A percentile compares a stretch with the other conserved stretches of the same genome.
Evolutionary conservation across 2,329 filamentous ascomycete species (phyloP).

Genomic region (Arachnopeziza araneosa): DNA sequence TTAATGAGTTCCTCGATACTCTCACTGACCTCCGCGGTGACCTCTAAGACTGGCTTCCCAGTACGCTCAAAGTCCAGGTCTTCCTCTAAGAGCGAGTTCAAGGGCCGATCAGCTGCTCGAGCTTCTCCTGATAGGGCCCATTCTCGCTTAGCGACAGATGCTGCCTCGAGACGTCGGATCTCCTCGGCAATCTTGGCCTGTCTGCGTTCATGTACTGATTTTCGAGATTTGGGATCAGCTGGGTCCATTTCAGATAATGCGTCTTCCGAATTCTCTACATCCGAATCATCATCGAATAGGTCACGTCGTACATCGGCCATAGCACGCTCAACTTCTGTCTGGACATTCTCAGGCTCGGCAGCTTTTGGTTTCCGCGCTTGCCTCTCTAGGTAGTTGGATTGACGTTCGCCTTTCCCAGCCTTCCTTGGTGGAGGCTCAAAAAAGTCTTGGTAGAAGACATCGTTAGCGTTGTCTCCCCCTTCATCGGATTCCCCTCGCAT

Average conservation of each 20-base stretch:
- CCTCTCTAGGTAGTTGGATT: slow-evolving; percentile 36
- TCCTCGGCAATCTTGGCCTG: slow-evolving; percentile 83
- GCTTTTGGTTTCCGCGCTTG: slow-evolving; percentile 35
- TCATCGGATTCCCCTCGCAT: slow-evolving; percentile 52
- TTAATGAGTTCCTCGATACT: slow-evolving; percentile 93
- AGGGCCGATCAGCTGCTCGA: slow-evolving; percentile 69
- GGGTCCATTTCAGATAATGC: slow-evolving; percentile 61
- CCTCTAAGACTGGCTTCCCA: slow-evolving; percentile 90
- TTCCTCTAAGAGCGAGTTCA: slow-evolving; percentile 90
- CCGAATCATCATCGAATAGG: slow-evolving; percentile 75
- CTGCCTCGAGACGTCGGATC: slow-evolving; percentile 85
- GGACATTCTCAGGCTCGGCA: slow-evolving; percentile 41
- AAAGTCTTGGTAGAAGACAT: slow-evolving; percentile 87
- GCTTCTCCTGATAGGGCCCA: slow-evolving; percentile 92
- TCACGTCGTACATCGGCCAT: slow-evolving; percentile 86
- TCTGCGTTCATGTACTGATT: slow-evolving; percentile 79
- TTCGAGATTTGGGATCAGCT: slow-evolving; percentile 64
- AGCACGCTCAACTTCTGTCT: slow-evolving; percentile 70
- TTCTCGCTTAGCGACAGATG: slow-evolving; percentile 80
- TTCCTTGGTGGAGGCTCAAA: slow-evolving; percentile 82
- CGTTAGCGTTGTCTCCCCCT: slow-evolving; percentile 68
- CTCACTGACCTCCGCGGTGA: slow-evolving; percentile 86
- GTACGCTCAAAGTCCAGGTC: slow-evolving; percentile 94
- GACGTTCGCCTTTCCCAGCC: slow-evolving; percentile 44
- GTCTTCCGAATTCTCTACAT: slow-evolving; percentile 58